Conservation (phyloP, 1,284 basidiomycete genomes). For the Schizophyllum amplum region DNA sequence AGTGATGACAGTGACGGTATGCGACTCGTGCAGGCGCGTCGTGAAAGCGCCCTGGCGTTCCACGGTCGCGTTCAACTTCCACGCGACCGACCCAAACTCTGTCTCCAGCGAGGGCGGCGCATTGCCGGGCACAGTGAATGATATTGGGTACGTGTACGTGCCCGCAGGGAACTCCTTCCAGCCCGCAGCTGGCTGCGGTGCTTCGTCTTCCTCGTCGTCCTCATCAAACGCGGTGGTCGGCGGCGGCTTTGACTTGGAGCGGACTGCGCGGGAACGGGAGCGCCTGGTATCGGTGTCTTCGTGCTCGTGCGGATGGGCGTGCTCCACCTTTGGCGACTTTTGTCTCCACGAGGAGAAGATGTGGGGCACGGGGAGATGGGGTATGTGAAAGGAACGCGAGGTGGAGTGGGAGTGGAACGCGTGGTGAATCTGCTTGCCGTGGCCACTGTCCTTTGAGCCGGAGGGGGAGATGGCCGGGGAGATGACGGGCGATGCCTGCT, state of each 20-base stretch:
- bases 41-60: conserved; percentile 81
- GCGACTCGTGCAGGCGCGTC: conserved; percentile 60
- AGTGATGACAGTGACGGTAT: conserved; percentile 75
- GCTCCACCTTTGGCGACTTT: not conserved
- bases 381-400: not conserved
- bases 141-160: conserved; percentile 91
- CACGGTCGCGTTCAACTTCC: conserved; percentile 78
- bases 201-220: not conserved
- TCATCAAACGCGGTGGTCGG: not conserved
- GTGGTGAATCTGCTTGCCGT: not conserved
- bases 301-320: not conserved
- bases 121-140: conserved; percentile 79
- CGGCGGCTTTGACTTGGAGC: not conserved
- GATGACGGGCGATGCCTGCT: not conserved
- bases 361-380: not conserved
- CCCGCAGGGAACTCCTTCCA: not conserved
- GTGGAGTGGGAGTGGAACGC: not conserved
- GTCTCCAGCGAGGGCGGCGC: conserved; percentile 77
- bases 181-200: not conserved
- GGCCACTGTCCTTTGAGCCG: not conserved
- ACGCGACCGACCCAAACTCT: conserved; percentile 74
- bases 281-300: not conserved
- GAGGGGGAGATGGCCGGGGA: not conserved
- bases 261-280: not conserved
- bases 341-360: not conserved